Conservation (phyloP, 257 asterid genomes). For the Fraxinus quadrangulata region DNA sequence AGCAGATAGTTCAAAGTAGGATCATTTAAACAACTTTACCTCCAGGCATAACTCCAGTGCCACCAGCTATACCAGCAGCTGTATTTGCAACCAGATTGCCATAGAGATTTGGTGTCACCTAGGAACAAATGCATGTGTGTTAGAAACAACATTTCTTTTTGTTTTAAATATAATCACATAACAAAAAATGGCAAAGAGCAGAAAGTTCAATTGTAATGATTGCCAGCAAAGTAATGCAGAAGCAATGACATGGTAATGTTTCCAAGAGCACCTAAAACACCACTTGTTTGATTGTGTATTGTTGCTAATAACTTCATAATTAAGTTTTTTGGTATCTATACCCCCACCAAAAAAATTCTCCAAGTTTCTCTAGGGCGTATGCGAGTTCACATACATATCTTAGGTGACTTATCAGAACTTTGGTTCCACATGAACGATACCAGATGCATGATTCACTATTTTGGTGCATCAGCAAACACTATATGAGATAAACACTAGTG, state of each 20-base stretch:
- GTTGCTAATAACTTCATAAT: neutral
- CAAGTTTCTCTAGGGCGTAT: neutral
- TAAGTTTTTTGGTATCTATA: neutral
- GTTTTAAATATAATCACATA: neutral
- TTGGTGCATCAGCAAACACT: neutral
- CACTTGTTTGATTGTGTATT: neutral
- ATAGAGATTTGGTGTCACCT: slow-evolving; percentile 99
- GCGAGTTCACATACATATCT: neutral
- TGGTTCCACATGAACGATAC: neutral
- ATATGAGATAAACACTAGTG: neutral
- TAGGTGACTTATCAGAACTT: neutral
- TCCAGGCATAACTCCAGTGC: slow-evolving; percentile 98
- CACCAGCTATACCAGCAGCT: slow-evolving; percentile 99
- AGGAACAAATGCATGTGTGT: slow-evolving; percentile 16
- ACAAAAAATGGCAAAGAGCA: slow-evolving; percentile 7
- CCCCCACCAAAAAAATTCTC: neutral
- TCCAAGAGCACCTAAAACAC: neutral
- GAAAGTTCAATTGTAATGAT: neutral
- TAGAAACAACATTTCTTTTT: neutral
- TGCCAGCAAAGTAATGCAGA: neutral
- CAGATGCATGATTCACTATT: neutral
- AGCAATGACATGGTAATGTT: neutral
- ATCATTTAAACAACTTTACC: slow-evolving; percentile 35
- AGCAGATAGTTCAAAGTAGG: neutral
- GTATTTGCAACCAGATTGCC: slow-evolving; percentile 89